Percentiles rank a stretch among this genome's conserved stretches.
These are phyloP conservation scores for Dryadomyces quercus-mongolicae DNA, from an alignment of 2,329 filamentous ascomycete species.

Conservation along the genomic window DNA sequence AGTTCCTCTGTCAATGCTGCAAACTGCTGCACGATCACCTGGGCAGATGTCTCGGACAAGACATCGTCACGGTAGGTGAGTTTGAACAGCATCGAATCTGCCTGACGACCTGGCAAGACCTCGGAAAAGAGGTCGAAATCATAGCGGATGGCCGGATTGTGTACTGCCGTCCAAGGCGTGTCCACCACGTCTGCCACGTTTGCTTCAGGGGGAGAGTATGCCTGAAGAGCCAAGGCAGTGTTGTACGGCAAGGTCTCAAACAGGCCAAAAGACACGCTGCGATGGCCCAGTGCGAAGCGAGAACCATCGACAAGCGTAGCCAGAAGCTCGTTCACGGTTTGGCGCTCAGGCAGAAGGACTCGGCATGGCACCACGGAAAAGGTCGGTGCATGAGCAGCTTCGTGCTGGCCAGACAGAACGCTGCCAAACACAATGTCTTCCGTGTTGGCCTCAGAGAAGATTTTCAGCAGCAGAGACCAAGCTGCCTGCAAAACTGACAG, in stretches of 20 bases:
- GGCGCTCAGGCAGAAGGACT: slow-evolving; percentile 12
- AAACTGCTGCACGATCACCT: slow-evolving; percentile 12
- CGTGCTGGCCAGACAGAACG: slow-evolving; percentile 19
- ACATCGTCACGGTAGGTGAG: slow-evolving; percentile 9
- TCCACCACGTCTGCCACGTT: background rate
- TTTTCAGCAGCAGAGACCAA: slow-evolving; percentile 20
- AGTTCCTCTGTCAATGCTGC: slow-evolving; percentile 9
- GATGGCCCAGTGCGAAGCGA: slow-evolving; percentile 11
- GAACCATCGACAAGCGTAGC: slow-evolving; percentile 1
- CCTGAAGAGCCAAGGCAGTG: slow-evolving; percentile 22
- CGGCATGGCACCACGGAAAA: slow-evolving; percentile 23
- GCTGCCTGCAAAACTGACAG: slow-evolving; percentile 23
- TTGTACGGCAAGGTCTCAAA: slow-evolving; percentile 21
- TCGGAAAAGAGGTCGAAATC: slow-evolving; percentile 12
- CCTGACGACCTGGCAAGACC: slow-evolving; percentile 6
- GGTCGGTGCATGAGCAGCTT: slow-evolving; percentile 19
- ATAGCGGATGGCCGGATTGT: slow-evolving; percentile 9
- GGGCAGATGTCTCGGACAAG: slow-evolving; percentile 11
- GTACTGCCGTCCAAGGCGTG: slow-evolving; percentile 7
- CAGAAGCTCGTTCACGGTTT: background rate
- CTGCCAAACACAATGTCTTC: slow-evolving; percentile 22
- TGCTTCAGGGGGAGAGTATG: slow-evolving; percentile 10
- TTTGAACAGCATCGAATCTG: slow-evolving; percentile 6
- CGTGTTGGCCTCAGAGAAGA: slow-evolving; percentile 20
- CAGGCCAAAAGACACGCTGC: slow-evolving; percentile 16